Conservation (phyloP, 1,284 basidiomycete species). For the Moesziomyces antarcticus region DNA sequence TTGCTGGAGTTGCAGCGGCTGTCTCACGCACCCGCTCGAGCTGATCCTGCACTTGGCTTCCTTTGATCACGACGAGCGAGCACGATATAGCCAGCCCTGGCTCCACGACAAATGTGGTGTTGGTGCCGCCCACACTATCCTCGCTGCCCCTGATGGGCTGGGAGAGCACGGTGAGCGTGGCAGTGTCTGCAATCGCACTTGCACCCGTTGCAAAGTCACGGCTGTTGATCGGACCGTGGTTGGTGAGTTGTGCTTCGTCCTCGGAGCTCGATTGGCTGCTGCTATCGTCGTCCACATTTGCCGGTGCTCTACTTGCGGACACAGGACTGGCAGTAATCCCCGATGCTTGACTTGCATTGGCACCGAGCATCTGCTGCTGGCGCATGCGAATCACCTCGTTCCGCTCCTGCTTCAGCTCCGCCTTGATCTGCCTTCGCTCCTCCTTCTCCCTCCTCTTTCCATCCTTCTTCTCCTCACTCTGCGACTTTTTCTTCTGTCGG, state of each 20-base stretch:
- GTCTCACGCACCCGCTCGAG: not conserved
- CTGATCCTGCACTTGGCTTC: conserved; percentile 1
- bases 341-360: not conserved
- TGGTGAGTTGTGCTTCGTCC: conserved; percentile 1
- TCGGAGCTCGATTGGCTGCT: conserved; percentile 5
- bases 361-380: conserved; percentile 20
- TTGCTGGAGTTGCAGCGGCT: not conserved
- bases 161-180: conserved; percentile 26
- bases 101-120: conserved; percentile 15
- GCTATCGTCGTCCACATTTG: not conserved
- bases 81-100: conserved; percentile 25
- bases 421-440: conserved; percentile 23
- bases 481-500: conserved; percentile 7
- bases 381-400: conserved; percentile 11
- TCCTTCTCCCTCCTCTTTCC: conserved; percentile 18
- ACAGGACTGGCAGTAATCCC: not conserved
- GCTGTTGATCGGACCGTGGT: conserved; percentile 13
- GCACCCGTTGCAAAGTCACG: not conserved
- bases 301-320: not conserved
- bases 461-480: conserved; percentile 7
- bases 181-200: conserved; percentile 12
- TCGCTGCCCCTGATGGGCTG: not conserved
- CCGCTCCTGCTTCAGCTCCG: conserved; percentile 22
- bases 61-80: conserved; percentile 17
- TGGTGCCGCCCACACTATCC: conserved; percentile 8